Evolutionary conservation across 2,329 filamentous ascomycete genomes (phyloP), one percentile per base, ranked within the genome.

Genomic region (Sporothrix variecibatus): DNA sequence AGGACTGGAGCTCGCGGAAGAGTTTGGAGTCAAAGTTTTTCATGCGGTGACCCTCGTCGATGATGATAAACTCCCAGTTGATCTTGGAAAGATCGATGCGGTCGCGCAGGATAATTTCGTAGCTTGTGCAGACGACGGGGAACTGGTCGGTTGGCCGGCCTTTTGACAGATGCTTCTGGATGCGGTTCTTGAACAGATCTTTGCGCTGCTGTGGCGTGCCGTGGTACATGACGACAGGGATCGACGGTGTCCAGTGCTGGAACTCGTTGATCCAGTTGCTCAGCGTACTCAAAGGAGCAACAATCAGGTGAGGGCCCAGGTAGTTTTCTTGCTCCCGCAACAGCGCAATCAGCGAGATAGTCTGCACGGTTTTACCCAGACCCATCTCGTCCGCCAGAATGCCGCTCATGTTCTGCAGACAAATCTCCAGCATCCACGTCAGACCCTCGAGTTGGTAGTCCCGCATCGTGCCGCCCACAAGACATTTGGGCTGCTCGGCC

Each of bases 181-280:
- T 89, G 53, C 88, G 84, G n/a, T 89, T 91, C 62, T 85, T 87
- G 75, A 94, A 91, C n/a, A 98, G 89, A 1, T 90, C 86, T 70
- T 90, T 91, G n/a, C 96, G 89, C 76, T 96, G 90, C 26, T 90
- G 85, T 34, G 94, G 94, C 11, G 88, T 91, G 9, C 96, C 96
- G 78, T 99, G 96, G 78, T 98, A 98, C 77, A 98, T 88, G 69
- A 97, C 86, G 0, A 96, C 94, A 0, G 95, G 94, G 53, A 98
- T 95, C 1, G 88, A 88, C 0, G 96, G 96, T 0, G 94, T 94
- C 94, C 95, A 99, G 78, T 92, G 92, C 46, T 91, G 87, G 78
- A 98, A 98, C 79, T 99, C 96, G 58, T 96, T 93, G 58, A 97
- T 91, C 96, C 96, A 99, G 80, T 98, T 99, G 53, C 92, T 94